Base-by-base conservation (phyloP, 2,329 filamentous ascomycete genomes). In the Berkeleyomyces basicola region DNA sequence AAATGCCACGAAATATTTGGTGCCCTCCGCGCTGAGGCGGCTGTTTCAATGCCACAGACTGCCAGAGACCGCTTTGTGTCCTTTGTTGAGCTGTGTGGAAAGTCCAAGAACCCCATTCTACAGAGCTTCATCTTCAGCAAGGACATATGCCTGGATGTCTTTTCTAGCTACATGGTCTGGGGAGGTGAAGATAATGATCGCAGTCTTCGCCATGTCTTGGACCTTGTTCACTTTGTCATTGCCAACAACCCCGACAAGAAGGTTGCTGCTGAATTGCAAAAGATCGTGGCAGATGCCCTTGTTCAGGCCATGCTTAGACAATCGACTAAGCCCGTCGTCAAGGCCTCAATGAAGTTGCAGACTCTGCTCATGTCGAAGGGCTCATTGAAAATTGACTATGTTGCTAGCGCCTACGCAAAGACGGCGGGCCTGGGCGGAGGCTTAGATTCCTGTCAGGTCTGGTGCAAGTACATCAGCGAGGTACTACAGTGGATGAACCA, bases 341-440 rank as follows among this genome's bases (percentile, higher is more conserved):
- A 89, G 70, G 86, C 86, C 43, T 82, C 84, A 5, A 79, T 90
- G 65, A 84, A 85, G 68, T 80, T 80, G 14, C 73, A 89, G 44
- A 83, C 86, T 58, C 79, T 84, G 68, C 80, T 90, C 63, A 69
- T 90, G 3, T 74, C 77, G 58, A 89, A 87, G 70, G 74, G 76
- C 1, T 75, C 84, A 10, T 72, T 86, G 36, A 74, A 73, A 67
- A 68, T 79, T 63, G 69, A 74, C 63, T 73, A 81, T 64, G 71
- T 82, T 40, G 70, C 73, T 9, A 67, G 68, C 14, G 74, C 72
- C 33, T 82, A 81, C 66, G 68, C 66, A 43, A 67, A 69, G 31
- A 67, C 71, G 7, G 70, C 72, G 58, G 67, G 67, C 14, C 64
- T 71, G 7, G 65, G 64, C 1, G 37, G 72, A 3, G n/a, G 40